Base-by-base conservation (phyloP, 2,329 filamentous ascomycete genomes). In the Diaporthe velutina region DNA sequence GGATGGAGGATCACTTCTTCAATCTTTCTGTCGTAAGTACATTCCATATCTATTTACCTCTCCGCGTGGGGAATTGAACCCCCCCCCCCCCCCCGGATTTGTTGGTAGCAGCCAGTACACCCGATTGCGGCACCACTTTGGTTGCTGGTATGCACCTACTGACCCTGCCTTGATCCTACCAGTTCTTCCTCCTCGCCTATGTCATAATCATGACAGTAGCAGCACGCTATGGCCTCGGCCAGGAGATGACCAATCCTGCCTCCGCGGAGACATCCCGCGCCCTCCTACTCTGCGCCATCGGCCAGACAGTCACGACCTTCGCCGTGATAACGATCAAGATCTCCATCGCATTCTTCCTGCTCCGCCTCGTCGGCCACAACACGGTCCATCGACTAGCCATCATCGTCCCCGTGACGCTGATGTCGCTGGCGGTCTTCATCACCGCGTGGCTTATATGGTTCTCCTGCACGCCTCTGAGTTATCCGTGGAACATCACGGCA, bases 1-100 rank as follows among this genome's bases (percentile, higher is more conserved):
- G 74, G 10, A 66, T 64, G 38, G 74, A 76, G 35, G 74, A 76
- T 10, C 67, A 72, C 54, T 76, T 64, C n/a, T 76, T 76, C 48
- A 72, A 70, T 10, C 54, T 45, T 4, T 19, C 74, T 2, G 74
- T 74, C 42, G 74, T 76, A 68, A 55, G 73, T 60, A 6, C 13
- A 50, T 7, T 8, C 1, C 45, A 10, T 35, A 4, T 33, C 10
- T 38, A 10, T 19, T n/a, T n/a, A n/a, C n/a, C n/a, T n/a, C n/a
- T n/a, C n/a, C n/a, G n/a, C n/a, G n/a, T n/a, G n/a, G n/a, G n/a
- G n/a, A n/a, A n/a, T n/a, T n/a, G 50, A 54, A 28, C 9, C 13
- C 5, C 25, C 1, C 5, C 13, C 13, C 25, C 17, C 3, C 7
- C 4, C 42, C 28, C 4, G 4, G 25, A 4, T 12, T 40, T 15